Base-by-base conservation (phyloP, 2,329 filamentous ascomycete species). In the Fusarium sp. region DNA sequence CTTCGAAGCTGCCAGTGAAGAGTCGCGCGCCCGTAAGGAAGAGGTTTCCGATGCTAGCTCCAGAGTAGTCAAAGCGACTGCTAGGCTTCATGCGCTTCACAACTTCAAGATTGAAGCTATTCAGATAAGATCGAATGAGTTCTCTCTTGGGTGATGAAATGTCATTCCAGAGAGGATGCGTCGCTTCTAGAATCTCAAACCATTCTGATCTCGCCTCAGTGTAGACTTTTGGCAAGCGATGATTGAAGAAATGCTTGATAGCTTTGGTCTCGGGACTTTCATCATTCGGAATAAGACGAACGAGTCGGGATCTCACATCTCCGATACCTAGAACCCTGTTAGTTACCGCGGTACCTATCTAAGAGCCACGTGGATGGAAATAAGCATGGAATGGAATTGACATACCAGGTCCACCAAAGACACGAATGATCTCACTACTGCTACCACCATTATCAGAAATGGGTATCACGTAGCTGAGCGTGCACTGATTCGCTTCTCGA, bases 381-480 rank as follows among this genome's bases (percentile, higher is more conserved):
- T 23, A 23, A 23, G 23, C 23, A 23, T 23, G 23, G 64, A 56
- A 45, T 42, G 15, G 26, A 13, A 27, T 26, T 15, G 27, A 67
- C 64, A 27, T 26, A 91, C 95, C 95, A 71, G 95, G 95, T 2
- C 96, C 96, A 17, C 95, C 96, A 82, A 98, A 96, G 38, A 98
- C 94, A 38, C 96, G 89, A 73, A 98, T 97, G 76, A 98, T 85
- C 83, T 98, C 95, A 46, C 93, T 97, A 5, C 94, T 97, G 75
- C 93, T 97, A 41, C 95, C 95, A 52, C 95, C 95, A 81, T 98
- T 98, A 82, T 98, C 95, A 72, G 93, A 96, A 79, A 98, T 97
- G 38, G 95, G 95, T 56, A 98, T 97, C 64, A 98, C 90, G 80
- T 97, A 97, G 81, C 89, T 93, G 44, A 97, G 83, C 5, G 87